Conservation (phyloP, 1,139 yeast species). For the Taiozyma sp. region DNA sequence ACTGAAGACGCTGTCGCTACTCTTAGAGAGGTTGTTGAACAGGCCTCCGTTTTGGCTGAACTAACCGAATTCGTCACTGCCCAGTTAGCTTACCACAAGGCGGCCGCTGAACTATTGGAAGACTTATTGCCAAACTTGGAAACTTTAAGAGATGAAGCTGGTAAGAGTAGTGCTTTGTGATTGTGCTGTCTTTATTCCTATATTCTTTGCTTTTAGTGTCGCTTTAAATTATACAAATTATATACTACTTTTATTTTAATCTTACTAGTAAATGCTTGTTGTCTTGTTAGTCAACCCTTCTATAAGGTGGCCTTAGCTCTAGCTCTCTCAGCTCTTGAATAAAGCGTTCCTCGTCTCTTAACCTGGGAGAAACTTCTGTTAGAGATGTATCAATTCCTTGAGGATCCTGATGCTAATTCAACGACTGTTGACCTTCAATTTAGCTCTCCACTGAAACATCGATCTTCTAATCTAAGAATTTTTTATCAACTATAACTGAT, state of each 20-base stretch:
- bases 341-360: too few species aligned
- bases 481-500: too few species aligned
- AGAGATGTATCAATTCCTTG: too few species aligned
- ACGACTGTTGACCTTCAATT: too few species aligned
- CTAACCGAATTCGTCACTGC: slow-evolving; percentile 69
- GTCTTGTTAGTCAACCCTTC: too few species aligned
- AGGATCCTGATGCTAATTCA: too few species aligned
- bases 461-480: too few species aligned
- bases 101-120: slow-evolving; percentile 64
- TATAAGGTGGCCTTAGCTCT: too few species aligned
- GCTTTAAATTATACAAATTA: background rate
- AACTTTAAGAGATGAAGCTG: slow-evolving; percentile 49
- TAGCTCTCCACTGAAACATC: too few species aligned
- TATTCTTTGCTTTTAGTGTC: background rate
- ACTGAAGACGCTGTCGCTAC: slow-evolving; percentile 85
- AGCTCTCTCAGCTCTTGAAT: too few species aligned
- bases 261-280: too few species aligned
- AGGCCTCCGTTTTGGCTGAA: slow-evolving; percentile 67
- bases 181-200: background rate
- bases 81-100: slow-evolving; percentile 78
- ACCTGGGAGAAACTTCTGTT: too few species aligned
- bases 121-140: slow-evolving; percentile 64
- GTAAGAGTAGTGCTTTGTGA: slow-evolving; percentile 15
- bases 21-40: slow-evolving; percentile 76
- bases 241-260: background rate